Conservation (phyloP, 768 basidiomycete genomes). For the Leccinum subgranulosum region DNA sequence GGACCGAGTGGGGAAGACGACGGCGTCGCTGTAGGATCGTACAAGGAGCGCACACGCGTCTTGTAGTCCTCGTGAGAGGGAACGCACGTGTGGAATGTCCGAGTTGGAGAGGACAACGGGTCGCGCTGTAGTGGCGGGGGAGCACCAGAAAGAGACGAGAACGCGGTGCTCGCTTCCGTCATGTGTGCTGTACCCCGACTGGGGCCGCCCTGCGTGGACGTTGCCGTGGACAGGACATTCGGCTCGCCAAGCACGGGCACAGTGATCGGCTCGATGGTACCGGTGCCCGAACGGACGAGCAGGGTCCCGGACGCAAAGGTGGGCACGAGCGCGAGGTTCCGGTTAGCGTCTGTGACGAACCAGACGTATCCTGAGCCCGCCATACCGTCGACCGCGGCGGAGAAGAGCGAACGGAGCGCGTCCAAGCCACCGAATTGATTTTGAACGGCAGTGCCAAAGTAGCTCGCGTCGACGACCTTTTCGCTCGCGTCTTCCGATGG, state of each 20-base stretch:
- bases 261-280: conserved; percentile 28
- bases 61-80: conserved; percentile 2
- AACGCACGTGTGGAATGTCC: conserved; percentile 28
- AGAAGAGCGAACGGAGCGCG: conserved; percentile 71
- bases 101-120: conserved; percentile 27
- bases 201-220: neutral
- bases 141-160: conserved; percentile 45
- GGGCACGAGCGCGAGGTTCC: conserved; percentile 69
- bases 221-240: neutral
- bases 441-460: conserved; percentile 20
- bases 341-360: conserved; percentile 71
- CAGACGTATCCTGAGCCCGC: conserved; percentile 81
- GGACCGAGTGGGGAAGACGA: conserved; percentile 9
- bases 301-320: conserved; percentile 90
- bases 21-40: conserved; percentile 15
- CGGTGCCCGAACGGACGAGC: conserved; percentile 61
- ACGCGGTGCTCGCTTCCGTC: conserved; percentile 29
- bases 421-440: conserved; percentile 59
- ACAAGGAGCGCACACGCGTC: conserved; percentile 25
- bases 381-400: conserved; percentile 75
- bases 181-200: conserved; percentile 21
- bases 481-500: conserved; percentile 28
- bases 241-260: conserved; percentile 31
- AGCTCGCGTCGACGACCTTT: conserved; percentile 11
- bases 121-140: conserved; percentile 29